phyloP scores from a whole-genome alignment of 306 rosid genomes.

The Vigna hirtella region DNA sequence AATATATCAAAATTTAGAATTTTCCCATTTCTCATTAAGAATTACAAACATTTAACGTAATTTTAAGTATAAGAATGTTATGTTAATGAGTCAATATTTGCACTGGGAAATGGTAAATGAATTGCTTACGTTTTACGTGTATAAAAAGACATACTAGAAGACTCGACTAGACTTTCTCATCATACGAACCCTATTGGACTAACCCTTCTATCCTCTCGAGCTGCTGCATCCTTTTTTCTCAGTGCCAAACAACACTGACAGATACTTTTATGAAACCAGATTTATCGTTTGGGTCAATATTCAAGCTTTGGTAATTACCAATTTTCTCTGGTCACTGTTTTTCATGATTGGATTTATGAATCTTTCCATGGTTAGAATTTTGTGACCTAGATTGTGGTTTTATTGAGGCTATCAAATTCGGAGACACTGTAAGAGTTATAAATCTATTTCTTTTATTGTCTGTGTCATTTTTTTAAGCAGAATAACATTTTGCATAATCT shows the following conservation, averaged over 20 bases:
- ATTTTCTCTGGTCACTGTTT: constrained; percentile 23
- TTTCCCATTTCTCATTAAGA: too few relatives aligned
- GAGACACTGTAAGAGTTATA: background rate
- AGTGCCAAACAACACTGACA: background rate
- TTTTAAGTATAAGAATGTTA: background rate
- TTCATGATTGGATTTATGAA: background rate
- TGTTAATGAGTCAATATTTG: constrained; percentile 3
- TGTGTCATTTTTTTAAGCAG: constrained; percentile 28
- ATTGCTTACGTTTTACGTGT: background rate
- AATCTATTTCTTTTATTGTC: constrained; percentile 8
- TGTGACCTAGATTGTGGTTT: constrained; percentile 32
- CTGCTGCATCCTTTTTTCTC: background rate
- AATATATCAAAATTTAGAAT: too few relatives aligned
- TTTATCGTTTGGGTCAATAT: constrained; percentile 36
- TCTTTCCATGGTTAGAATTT: constrained; percentile 9
- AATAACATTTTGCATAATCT: constrained; percentile 28
- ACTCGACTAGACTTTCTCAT: constrained; percentile 11
- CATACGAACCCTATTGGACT: constrained; percentile 20
- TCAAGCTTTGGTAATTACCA: constrained; percentile 11
- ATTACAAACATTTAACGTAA: too few relatives aligned
- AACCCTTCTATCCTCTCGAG: constrained; percentile 18
- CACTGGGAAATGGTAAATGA: constrained; percentile 20
- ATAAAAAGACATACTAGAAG: constrained; percentile 22
- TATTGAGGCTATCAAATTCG: background rate
- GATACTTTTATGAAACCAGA: constrained; percentile 10